Evolutionary conservation across 2,329 filamentous ascomycete species (phyloP).

Genomic region (Calycina herbarum): DNA sequence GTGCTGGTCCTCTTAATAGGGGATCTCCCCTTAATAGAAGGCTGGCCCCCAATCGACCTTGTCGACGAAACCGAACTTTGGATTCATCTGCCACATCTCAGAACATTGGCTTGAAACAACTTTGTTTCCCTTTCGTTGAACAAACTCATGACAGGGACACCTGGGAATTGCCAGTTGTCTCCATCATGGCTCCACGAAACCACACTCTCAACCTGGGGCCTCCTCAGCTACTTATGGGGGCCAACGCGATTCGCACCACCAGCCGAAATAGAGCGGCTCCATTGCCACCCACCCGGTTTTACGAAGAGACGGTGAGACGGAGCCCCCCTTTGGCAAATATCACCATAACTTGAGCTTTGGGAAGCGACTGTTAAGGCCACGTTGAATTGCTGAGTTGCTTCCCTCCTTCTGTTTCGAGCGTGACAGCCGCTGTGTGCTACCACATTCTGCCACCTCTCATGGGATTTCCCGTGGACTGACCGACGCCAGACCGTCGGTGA

Average conservation of each 20-base stretch:
- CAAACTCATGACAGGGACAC: neutral
- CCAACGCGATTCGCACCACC: neutral
- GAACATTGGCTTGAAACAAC: neutral
- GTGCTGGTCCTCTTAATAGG: neutral
- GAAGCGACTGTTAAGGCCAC: neutral
- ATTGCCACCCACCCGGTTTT: too few species aligned
- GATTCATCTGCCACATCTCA: neutral
- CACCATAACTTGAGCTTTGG: neutral
- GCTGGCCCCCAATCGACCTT: neutral
- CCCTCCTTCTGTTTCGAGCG: neutral
- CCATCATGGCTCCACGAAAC: neutral
- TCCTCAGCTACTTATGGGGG: conserved; percentile 1
- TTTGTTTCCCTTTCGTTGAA: neutral
- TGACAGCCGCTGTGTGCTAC: neutral
- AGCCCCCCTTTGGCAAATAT: neutral
- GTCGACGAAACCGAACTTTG: neutral
- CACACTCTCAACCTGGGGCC: neutral
- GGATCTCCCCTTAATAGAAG: neutral
- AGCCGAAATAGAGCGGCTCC: neutral
- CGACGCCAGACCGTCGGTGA: neutral
- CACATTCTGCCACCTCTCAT: neutral
- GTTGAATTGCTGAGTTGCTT: neutral
- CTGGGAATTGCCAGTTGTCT: too few species aligned
- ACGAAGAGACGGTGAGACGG: neutral
- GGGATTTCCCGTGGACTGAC: neutral